Percentiles rank a stretch among this genome's conserved stretches.
These are phyloP conservation scores for Mucor saturninus DNA, from an alignment of 371 early-diverging fungal genomes.

Conservation along the genomic window DNA sequence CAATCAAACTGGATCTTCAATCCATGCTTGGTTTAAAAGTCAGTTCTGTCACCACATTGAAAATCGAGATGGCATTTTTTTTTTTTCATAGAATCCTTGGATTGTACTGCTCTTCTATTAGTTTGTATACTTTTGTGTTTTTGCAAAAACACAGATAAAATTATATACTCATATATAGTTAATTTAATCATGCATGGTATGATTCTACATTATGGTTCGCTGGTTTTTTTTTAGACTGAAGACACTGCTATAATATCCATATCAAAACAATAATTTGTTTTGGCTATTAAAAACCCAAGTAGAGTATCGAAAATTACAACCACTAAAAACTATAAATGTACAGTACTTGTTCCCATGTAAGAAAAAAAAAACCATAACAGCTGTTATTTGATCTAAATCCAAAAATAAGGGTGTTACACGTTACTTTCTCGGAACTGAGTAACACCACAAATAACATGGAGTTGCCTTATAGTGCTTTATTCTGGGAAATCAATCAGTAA, in stretches of 20 bases:
- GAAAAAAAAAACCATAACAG: too few species aligned
- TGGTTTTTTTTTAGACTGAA: not conserved
- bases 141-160: too few species aligned
- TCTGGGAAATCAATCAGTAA: not conserved
- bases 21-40: slow-evolving; percentile 1
- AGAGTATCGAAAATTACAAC: too few species aligned
- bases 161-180: not conserved
- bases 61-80: not conserved
- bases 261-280: too few species aligned
- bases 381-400: too few species aligned
- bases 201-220: not conserved
- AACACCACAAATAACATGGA: not conserved
- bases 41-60: not conserved
- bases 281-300: too few species aligned
- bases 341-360: too few species aligned
- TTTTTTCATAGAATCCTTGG: slow-evolving; percentile 1
- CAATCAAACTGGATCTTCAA: slow-evolving; percentile 2
- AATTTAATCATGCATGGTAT: not conserved
- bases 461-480: not conserved
- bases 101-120: not conserved
- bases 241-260: not conserved
- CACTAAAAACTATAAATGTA: too few species aligned
- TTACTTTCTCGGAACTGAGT: too few species aligned
- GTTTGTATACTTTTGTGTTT: not conserved
- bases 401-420: not conserved